Evolutionary conservation across 1,284 basidiomycete genomes (phyloP).

Genomic region (Thelephora terrestris): DNA sequence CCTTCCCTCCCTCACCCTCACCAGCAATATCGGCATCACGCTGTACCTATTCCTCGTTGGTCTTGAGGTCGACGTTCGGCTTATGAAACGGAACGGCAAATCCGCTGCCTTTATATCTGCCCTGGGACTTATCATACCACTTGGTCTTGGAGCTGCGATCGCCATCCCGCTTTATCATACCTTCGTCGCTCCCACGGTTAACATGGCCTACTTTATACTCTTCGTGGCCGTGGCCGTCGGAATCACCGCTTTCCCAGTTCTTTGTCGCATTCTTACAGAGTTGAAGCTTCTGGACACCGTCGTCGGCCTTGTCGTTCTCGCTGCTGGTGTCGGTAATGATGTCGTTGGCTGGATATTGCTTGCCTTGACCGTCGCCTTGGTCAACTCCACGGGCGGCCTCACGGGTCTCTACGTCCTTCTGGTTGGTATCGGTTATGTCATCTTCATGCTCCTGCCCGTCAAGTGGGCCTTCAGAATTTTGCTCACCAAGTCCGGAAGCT

Average conservation of each 20-base stretch:
- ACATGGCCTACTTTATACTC: slow-evolving; percentile 60
- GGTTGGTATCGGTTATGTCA: slow-evolving; percentile 41
- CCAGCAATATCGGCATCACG: slow-evolving; percentile 82
- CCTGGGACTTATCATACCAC: slow-evolving; percentile 52
- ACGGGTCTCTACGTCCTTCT: slow-evolving; percentile 58
- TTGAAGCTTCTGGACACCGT: slow-evolving; percentile 42
- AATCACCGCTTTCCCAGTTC: slow-evolving; percentile 59
- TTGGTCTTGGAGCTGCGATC: slow-evolving; percentile 56
- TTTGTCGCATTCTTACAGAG: slow-evolving; percentile 50
- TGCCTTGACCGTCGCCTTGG: slow-evolving; percentile 53
- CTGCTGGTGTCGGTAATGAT: slow-evolving; percentile 67
- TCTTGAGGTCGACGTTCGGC: slow-evolving; percentile 72
- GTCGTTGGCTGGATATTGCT: slow-evolving; percentile 37
- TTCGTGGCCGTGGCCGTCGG: slow-evolving; percentile 57
- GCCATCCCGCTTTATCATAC: slow-evolving; percentile 53
- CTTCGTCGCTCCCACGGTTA: slow-evolving; percentile 41
- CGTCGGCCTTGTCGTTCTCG: slow-evolving; percentile 58
- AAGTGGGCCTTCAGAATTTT: slow-evolving; percentile 59
- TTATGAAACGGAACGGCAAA: slow-evolving; percentile 40
- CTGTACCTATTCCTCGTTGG: slow-evolving; percentile 89
- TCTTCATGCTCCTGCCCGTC: slow-evolving; percentile 58
- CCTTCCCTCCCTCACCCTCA: slow-evolving; percentile 69
- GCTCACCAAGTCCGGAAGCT: slow-evolving; percentile 58
- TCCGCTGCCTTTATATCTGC: slow-evolving; percentile 37
- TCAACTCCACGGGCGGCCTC: slow-evolving; percentile 44